Conservation (phyloP, 345 rosid genomes). For the Eucalyptus tenuipes region DNA sequence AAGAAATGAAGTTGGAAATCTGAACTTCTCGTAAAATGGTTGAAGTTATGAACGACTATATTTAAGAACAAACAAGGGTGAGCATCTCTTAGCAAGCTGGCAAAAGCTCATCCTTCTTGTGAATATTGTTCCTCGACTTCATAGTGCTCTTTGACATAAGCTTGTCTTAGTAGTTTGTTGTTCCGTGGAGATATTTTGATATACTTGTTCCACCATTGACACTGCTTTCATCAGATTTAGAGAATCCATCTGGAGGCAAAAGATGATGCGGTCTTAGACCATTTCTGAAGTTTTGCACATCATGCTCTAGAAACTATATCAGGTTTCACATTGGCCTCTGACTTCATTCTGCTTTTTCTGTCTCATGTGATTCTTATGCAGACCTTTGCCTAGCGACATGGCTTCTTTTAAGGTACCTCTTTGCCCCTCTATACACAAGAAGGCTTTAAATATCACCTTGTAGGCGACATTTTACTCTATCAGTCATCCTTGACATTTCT, state of each 20-base stretch:
- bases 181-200: not conserved
- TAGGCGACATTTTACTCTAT: not conserved
- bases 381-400: slow-evolving; percentile 80
- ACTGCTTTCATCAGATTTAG: not conserved
- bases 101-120: not conserved
- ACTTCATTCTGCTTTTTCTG: not conserved
- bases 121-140: not conserved
- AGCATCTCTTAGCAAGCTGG: not conserved
- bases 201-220: not conserved
- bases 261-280: not conserved
- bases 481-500: not conserved
- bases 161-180: not conserved
- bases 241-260: not conserved
- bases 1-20: not conserved
- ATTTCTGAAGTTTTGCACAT: not conserved
- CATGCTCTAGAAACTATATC: not conserved
- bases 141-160: not conserved
- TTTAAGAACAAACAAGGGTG: not conserved
- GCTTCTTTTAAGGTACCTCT: slow-evolving; percentile 78
- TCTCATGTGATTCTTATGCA: slow-evolving; percentile 11
- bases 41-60: not conserved
- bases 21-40: not conserved
- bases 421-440: not conserved
- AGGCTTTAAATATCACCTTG: not conserved
- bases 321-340: not conserved